Evolutionary conservation across 805 yeast species (phyloP), one percentile per base, ranked within the genome.

Genomic region (Metschnikowia kunwiensis): DNA sequence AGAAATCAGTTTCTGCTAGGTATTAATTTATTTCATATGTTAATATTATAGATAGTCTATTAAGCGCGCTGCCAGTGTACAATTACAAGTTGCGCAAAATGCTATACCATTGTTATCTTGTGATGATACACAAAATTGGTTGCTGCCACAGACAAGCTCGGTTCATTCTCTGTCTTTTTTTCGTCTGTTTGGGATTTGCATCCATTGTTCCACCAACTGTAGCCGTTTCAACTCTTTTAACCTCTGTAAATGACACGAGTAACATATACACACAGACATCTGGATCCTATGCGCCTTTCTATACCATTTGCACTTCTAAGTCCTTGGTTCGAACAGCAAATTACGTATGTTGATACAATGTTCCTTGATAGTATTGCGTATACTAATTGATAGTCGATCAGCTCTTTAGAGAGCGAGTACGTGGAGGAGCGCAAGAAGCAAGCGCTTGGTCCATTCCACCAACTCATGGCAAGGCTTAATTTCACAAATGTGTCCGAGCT

Each of bases 371-470:
- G n/a, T n/a, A n/a, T n/a, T 10, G 20, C 23, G 7, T 9, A 9
- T 19, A 30, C 34, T 42, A 32, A 42, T 38, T 7, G 6, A 6
- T 5, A 40, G 47, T 22, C 32, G n/a, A 30, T 36, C 7, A 33
- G 37, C 25, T 18, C 34, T 8, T 18, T 51, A 12, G 69, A 54
- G 20, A 52, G 24, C 8, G 40, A 38, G 1, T 69, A 69, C 24
- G 49, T 64, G 3, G 17, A 19, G 0, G 51, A 60, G 15, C 58
- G 73, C 15, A 54, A 55, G 23, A 32, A 40, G 5, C 25, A 50
- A 14, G 65, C 70, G 1, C 61, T 59, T 21, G 26, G 27, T 3
- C 57, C 61, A 1, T 37, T 72, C 5, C 32, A 35, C 9, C 39
- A 50, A 1, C 61, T 64, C 24, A 47, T 74, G 13, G 31, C 36